Base-by-base conservation (phyloP, 228 moss, liverwort and hornwort genomes). In the Sphagnum magellanicum region DNA sequence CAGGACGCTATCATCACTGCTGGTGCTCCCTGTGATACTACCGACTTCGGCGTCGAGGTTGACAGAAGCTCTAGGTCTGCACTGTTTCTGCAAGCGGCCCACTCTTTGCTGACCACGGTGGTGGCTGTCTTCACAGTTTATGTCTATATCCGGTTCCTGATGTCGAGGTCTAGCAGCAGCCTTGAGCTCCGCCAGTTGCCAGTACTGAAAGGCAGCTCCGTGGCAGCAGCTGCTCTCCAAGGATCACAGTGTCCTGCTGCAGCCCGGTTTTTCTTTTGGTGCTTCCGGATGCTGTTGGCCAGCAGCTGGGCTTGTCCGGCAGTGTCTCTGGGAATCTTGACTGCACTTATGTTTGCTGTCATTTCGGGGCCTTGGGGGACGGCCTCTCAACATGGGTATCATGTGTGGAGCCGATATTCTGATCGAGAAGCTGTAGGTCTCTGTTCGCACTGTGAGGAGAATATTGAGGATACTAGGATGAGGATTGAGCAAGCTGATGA, bases 401-500 rank as follows among this genome's bases (percentile, higher is more conserved):
- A 32, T 32, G 65, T 74, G 13, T 81, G 78, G 84, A 76, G 74
- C n/a, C 72, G 77, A 78, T 67, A 32, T 3, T 32, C 32, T 32
- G 32, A 32, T 32, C 32, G 3, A 14, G 50, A 17, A 49, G 49
- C 51, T 51, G 4, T 5, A 49, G 14, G 50, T n/a, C 51, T 55
- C 60, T 91, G 91, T 9, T 6, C 6, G 4, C 81, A 81, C 3
- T 91, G 89, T 52, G 74, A 71, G 2, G 69, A 16, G 0, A 55
- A 1, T 8, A 62, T 67, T 1, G 79, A 87, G 11, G 73, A 73
- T 1, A 84, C 61, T 4, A 70, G 79, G 8, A 75, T 68, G 61
- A 76, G 74, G 11, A 79, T 72, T 6, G 77, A 87, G 51, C 81
- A 74, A 69, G 91, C 91, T 8, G 87, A 81, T 0, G 87, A 87